phyloP scores from a whole-genome alignment of 805 yeast genomes.

The Candida chilensis region DNA sequence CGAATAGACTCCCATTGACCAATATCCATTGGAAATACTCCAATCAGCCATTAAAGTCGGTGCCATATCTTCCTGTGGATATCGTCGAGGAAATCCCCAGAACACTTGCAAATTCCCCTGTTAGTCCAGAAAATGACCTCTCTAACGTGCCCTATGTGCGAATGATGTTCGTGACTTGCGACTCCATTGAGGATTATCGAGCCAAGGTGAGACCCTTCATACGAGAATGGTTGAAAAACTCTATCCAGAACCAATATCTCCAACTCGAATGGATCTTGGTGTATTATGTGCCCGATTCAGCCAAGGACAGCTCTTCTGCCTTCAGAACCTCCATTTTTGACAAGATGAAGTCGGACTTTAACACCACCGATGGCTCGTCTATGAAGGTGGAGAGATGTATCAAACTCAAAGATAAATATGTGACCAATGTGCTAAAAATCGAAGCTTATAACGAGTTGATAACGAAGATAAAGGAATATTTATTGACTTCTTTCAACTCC shows the following conservation, averaged over 20 bases:
- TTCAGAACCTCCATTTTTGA: slow-evolving; percentile 42
- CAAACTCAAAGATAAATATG: slow-evolving; percentile 24
- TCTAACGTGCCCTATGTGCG: slow-evolving; percentile 42
- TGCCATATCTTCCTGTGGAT: slow-evolving; percentile 45
- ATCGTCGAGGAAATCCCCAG: slow-evolving; percentile 51
- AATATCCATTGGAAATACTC: slow-evolving; percentile 63
- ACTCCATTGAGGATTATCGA: slow-evolving; percentile 66
- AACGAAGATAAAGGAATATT: slow-evolving; percentile 33
- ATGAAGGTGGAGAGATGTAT: slow-evolving; percentile 24
- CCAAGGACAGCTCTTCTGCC: slow-evolving; percentile 22
- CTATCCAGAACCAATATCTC: slow-evolving; percentile 23
- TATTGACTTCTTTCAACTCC: slow-evolving; percentile 45
- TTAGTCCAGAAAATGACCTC: slow-evolving; percentile 4
- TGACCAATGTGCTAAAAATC: slow-evolving; percentile 22
- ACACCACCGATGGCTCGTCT: slow-evolving; percentile 4
- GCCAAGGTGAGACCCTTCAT: slow-evolving; percentile 75
- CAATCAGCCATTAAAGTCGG: slow-evolving; percentile 50
- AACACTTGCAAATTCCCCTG: slow-evolving; percentile 5
- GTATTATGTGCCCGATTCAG: slow-evolving; percentile 32
- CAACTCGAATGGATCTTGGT: slow-evolving; percentile 59
- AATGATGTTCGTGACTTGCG: slow-evolving; percentile 60
- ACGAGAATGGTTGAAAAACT: slow-evolving; percentile 62
- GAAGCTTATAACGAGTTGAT: slow-evolving; percentile 44
- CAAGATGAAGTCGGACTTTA: slow-evolving; percentile 46
- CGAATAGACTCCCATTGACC: slow-evolving; percentile 41